Conservation (phyloP, 495 filamentous ascomycete species). For the Trichoderma gamsii region DNA sequence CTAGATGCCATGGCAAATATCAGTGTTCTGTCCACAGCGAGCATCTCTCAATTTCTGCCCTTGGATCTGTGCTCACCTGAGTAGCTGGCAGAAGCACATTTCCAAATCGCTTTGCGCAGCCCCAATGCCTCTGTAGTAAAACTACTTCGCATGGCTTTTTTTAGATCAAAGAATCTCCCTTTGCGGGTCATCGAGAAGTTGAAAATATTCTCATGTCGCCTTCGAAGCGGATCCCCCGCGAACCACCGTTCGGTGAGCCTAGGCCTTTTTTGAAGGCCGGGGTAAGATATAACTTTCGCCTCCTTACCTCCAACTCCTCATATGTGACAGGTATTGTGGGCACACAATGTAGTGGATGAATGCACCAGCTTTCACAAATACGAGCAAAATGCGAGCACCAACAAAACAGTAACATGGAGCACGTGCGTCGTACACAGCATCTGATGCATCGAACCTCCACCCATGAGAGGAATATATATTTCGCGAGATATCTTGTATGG, state of each 20-base stretch:
- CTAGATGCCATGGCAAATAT: neutral
- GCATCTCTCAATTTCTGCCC: neutral
- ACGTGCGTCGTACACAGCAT: neutral
- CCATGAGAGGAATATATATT: neutral
- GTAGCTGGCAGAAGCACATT: neutral
- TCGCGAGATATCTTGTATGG: neutral
- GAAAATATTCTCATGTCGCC: neutral
- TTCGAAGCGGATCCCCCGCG: slow-evolving; percentile 3
- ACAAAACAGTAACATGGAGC: neutral
- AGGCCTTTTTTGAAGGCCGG: neutral
- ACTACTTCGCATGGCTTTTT: neutral
- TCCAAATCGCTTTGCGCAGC: neutral
- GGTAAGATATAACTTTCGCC: slow-evolving; percentile 1
- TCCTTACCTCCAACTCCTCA: neutral
- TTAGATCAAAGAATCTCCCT: neutral
- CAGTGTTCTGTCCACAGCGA: neutral
- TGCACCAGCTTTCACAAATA: neutral
- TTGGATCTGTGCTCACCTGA: neutral
- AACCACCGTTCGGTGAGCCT: slow-evolving; percentile 10
- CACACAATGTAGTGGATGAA: neutral
- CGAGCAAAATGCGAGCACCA: neutral
- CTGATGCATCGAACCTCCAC: neutral
- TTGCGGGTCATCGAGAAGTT: neutral
- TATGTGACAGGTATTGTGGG: neutral
- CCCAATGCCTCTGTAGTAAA: neutral